Base-by-base conservation (phyloP, 2,329 filamentous ascomycete species). In the Aspergillus thermomutatus region DNA sequence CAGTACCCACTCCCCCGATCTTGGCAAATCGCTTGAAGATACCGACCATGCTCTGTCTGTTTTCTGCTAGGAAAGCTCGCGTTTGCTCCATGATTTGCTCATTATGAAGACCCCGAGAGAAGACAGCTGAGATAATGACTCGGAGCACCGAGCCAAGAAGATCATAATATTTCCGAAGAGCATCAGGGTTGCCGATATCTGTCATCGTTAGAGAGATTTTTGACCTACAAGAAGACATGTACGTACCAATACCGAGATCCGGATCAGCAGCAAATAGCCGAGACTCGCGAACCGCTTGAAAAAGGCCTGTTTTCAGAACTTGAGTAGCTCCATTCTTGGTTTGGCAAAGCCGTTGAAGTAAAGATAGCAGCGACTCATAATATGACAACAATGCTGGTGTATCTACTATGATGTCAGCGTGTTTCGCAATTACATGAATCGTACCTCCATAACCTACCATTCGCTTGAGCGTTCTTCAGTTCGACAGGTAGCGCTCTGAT, bases 221-320 rank as follows among this genome's bases (percentile, higher is more conserved):
- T 45, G 17, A 19, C 25, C 17, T 23, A 40, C 2, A 17, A 50
- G 40, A 46, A 54, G 31, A 51, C 34, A 26, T 8, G 25, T 45
- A 65, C 75, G 66, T 69, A 83, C 83, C 83, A 56, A 92, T 86
- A 58, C 95, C 92, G 54, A 99, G 86, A 72, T 99, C 94, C 0
- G 94, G 94, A 71, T 99, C 94, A 11, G 90, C 89, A 8, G 87
- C 81, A 72, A 97, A 99, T 23, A 97, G 82, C n/a, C 87, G 85
- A 0, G 92, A 96, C 55, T 88, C 84, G 60, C 89, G 88, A 27
- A 97, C 79, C 0, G 90, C 83, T 47, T 87, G 84, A 78, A 99
- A 93, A 4, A 99, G 82, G 60, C 93, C 93, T 8, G 91, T 90
- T 67, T 95, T 92, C 45, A 97, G 81, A n/a, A 97, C 86, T 61